Percentiles rank a stretch among this genome's conserved stretches.
Conservation (phyloP, 2,329 filamentous ascomycete species). For the Colletotrichum coccodes region DNA sequence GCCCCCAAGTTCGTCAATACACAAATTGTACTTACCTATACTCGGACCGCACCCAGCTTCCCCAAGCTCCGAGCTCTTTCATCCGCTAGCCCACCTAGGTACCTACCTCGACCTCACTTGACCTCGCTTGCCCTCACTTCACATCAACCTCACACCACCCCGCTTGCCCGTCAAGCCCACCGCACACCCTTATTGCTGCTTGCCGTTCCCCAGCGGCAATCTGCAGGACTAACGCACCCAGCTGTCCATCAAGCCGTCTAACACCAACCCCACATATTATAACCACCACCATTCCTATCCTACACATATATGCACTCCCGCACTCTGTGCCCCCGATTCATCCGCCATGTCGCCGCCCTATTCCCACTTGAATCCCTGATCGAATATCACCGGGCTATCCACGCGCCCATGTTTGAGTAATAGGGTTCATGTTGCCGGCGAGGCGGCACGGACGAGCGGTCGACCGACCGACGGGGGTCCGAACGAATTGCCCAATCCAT, state of each 20-base stretch:
- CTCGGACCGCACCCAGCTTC: conserved; percentile 5
- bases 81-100: background rate
- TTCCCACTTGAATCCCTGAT: conserved; percentile 18
- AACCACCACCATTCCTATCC: background rate
- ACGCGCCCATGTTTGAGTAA: background rate
- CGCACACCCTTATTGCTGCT: background rate
- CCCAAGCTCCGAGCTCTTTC: background rate
- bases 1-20: background rate
- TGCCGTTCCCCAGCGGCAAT: background rate
- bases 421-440: background rate
- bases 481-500: conserved; percentile 12
- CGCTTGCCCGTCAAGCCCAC: background rate
- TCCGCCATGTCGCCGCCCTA: conserved; percentile 1
- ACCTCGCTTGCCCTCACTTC: background rate
- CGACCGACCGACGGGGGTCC: conserved; percentile 13
- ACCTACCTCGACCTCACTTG: background rate
- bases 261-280: background rate
- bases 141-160: background rate
- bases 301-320: background rate
- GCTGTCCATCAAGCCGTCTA: background rate
- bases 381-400: background rate
- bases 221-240: conserved; percentile 2
- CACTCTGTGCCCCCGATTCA: background rate
- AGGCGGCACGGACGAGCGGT: background rate
- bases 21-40: background rate